phyloP scores from a whole-genome alignment of 768 basidiomycete species.

The Nidularia pulvinata region DNA sequence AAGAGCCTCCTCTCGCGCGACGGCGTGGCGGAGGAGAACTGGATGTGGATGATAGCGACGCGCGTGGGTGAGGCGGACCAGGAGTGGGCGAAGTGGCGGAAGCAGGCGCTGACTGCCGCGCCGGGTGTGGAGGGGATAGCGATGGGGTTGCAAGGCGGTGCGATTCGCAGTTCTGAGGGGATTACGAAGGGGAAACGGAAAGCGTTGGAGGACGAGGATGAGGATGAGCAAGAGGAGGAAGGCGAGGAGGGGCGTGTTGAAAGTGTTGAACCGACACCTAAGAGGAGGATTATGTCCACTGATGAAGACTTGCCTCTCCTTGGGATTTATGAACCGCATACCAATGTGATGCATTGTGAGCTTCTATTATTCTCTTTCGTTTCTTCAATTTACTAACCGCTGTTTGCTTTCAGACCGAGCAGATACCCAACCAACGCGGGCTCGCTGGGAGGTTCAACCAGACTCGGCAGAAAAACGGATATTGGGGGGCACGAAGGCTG shows the following conservation, averaged over 20 bases:
- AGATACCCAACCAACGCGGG: constrained; percentile 75
- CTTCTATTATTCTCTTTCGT: constrained; percentile 6
- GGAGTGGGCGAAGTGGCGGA: constrained; percentile 62
- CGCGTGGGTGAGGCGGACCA: constrained; percentile 63
- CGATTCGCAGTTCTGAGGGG: constrained; percentile 20
- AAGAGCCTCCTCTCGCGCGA: constrained; percentile 79
- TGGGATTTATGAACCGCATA: constrained; percentile 85
- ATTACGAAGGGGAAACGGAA: constrained; percentile 22
- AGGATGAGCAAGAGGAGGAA: constrained; percentile 23
- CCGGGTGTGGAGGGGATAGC: constrained; percentile 41
- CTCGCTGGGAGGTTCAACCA: constrained; percentile 58
- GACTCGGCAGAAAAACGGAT: constrained; percentile 41
- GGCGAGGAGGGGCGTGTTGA: constrained; percentile 12
- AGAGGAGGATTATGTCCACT: constrained; percentile 25
- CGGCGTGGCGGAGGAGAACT: constrained; percentile 86
- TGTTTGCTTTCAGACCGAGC: constrained; percentile 51
- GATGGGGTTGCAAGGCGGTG: constrained; percentile 11
- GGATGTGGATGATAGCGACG: constrained; percentile 84
- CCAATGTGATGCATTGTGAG: constrained; percentile 74
- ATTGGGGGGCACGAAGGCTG: constrained; percentile 72
- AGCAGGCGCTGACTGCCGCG: constrained; percentile 48
- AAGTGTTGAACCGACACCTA: constrained; percentile 12
- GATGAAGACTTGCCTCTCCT: constrained; percentile 38
- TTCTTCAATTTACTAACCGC: not conserved
- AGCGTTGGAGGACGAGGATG: constrained; percentile 23